Conservation (phyloP, 495 filamentous ascomycete species). For the Usnea hakonensis region DNA sequence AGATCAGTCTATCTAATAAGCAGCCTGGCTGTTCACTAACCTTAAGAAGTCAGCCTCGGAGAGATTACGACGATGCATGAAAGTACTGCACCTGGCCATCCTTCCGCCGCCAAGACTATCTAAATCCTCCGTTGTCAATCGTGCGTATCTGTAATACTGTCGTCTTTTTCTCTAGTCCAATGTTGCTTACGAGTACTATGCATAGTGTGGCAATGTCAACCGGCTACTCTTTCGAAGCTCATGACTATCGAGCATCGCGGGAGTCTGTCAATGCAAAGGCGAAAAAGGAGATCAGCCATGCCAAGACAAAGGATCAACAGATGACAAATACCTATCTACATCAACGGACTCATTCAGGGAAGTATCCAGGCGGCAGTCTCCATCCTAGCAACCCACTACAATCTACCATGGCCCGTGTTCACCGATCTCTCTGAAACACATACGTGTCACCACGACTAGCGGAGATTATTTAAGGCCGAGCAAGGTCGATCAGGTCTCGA, state of each 20-base stretch:
- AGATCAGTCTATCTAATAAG: not conserved
- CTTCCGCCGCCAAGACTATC: not conserved
- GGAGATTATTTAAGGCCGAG: not conserved
- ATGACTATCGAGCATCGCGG: not conserved
- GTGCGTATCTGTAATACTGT: not conserved
- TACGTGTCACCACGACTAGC: not conserved
- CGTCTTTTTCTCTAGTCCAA: not conserved
- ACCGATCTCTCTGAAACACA: not conserved
- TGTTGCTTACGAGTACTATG: not conserved
- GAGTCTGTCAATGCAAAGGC: not conserved
- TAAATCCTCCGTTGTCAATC: not conserved
- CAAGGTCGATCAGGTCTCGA: not conserved
- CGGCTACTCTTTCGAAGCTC: not conserved
- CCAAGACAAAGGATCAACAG: not conserved
- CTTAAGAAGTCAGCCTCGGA: not conserved
- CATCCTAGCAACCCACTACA: not conserved
- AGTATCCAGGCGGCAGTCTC: not conserved
- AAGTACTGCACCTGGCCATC: not conserved
- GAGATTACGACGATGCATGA: not conserved
- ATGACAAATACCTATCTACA: not conserved
- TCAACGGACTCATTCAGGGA: not conserved
- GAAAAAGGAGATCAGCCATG: not conserved
- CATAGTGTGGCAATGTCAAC: not conserved
- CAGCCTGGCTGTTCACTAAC: not conserved
- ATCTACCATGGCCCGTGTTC: not conserved